Evolutionary conservation across 2,329 filamentous ascomycete genomes (phyloP), one percentile per base, ranked within the genome.

Genomic region (Kalaharituber pfeilii): DNA sequence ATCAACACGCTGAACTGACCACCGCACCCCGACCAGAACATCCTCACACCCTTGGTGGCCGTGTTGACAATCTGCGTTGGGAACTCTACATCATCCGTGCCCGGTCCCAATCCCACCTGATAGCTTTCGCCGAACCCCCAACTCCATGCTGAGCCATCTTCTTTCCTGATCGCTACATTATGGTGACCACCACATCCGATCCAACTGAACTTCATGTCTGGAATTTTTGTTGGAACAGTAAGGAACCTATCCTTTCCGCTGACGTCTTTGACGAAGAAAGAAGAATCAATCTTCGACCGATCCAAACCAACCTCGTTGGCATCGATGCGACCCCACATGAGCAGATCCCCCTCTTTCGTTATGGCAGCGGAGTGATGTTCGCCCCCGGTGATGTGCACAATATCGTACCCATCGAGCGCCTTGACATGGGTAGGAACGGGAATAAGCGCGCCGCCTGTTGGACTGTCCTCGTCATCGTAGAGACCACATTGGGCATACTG

Each of bases 51-150:
- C 27, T 80, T 76, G 26, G 91, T 77, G 42, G 86, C 87, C 11
- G 81, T 84, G 71, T 94, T 94, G 64, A 93, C 84, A 54, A 95
- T 84, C 50, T 81, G 64, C 0, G 83, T 91, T 0, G 88, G 86
- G 24, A 77, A 74, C 61, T 82, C 75, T 27, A 94, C 76, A 62
- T 94, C 86, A 50, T 91, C 84, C n/a, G 78, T 78, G 1, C 75
- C 80, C n/a, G 60, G 57, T 42, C 84, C 84, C 62, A 81, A 80
- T 9, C 85, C 85, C 3, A 83, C 86, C 70, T 89, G 84, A 68
- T 86, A 88, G 64, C 82, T 86, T 49, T 78, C 78, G 11, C 78
- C 82, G 71, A 89, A 89, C 2, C 85, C 85, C 84, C 84, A 91
- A 1, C 78, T 78, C 69, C 80, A 87, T 2, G 80, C 82, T 62